Conservation (phyloP, 2,329 filamentous ascomycete genomes). For the Trichoderma guizhouense region DNA sequence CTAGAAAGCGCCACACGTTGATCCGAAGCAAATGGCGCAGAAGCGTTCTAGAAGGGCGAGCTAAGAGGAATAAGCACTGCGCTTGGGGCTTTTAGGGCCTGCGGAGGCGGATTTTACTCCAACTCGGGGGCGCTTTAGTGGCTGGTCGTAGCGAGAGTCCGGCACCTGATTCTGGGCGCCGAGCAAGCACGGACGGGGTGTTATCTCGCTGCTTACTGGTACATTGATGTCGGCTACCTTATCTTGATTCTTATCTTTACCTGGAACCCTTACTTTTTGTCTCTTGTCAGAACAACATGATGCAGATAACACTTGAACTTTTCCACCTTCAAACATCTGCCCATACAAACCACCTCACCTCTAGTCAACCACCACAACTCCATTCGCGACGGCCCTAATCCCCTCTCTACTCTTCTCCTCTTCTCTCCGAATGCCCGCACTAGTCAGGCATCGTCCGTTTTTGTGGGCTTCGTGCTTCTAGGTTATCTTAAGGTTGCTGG, state of each 20-base stretch:
- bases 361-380: neutral
- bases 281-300: neutral
- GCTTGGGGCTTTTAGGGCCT: neutral
- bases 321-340: neutral
- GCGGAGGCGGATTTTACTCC: neutral
- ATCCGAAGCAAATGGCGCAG: neutral
- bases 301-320: neutral
- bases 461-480: neutral
- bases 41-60: constrained; percentile 9
- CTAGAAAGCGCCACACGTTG: neutral
- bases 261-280: neutral
- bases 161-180: neutral
- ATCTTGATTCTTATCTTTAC: neutral
- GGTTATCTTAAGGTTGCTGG: constrained; percentile 17
- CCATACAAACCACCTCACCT: neutral
- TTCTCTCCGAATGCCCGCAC: neutral
- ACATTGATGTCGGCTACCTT: neutral
- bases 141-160: neutral
- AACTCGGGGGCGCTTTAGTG: neutral
- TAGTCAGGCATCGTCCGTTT: neutral
- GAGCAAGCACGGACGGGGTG: neutral
- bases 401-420: neutral
- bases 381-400: neutral
- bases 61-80: constrained; percentile 4
- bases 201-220: neutral